Percentiles rank a stretch among this genome's conserved stretches.
phyloP scores from a whole-genome alignment of 1,139 yeast species.

The Geotrichum candidum region DNA sequence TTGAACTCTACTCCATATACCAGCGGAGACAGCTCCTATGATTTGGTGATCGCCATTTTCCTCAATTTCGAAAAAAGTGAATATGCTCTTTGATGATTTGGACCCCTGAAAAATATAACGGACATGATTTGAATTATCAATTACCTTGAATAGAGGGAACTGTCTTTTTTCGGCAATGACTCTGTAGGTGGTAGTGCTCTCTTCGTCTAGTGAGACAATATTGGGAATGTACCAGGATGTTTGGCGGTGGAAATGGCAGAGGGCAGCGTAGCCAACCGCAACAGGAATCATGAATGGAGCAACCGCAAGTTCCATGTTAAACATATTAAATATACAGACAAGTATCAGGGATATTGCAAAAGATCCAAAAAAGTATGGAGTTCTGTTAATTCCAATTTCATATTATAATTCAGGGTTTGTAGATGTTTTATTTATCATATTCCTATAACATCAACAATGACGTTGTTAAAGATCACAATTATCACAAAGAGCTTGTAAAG shows the following conservation, averaged over 20 bases:
- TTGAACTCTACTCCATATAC: conserved; percentile 52
- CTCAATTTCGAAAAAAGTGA: conserved; percentile 5
- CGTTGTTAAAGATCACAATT: too few species aligned
- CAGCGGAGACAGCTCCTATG: conserved; percentile 54
- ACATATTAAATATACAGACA: conserved; percentile 11
- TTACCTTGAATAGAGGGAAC: conserved; percentile 51
- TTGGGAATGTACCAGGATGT: conserved; percentile 53
- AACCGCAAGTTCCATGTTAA: conserved; percentile 44
- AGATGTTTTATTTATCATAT: too few species aligned
- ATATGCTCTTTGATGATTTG: conserved; percentile 7
- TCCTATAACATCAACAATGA: too few species aligned
- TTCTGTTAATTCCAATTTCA: too few species aligned
- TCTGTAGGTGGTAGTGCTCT: conserved; percentile 37
- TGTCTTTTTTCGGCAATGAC: conserved; percentile 53
- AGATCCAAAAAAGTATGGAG: not conserved
- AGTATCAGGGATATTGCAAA: not conserved
- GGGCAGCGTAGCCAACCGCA: conserved; percentile 48
- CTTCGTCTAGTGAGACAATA: conserved; percentile 42
- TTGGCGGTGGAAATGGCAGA: conserved; percentile 54
- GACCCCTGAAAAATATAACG: conserved; percentile 5
- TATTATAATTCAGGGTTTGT: too few species aligned
- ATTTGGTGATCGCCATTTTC: conserved; percentile 46
- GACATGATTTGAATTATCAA: conserved; percentile 38
- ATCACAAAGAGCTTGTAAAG: too few species aligned
- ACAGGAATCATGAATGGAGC: conserved; percentile 57